Evolutionary conservation across 2,329 filamentous ascomycete species (phyloP).

Genomic region (Aspergillus sp.): DNA sequence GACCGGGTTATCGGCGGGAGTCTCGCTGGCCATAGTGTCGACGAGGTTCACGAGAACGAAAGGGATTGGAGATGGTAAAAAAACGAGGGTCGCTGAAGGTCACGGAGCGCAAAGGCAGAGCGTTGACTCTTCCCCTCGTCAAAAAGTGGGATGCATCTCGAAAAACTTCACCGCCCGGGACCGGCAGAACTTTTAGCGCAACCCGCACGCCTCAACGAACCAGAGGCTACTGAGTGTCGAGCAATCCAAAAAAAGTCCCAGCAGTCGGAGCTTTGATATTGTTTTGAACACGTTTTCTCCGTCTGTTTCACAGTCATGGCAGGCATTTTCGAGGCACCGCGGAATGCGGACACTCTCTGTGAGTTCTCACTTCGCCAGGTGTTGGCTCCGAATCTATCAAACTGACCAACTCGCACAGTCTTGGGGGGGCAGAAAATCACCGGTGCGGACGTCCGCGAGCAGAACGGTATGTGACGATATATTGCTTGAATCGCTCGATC

Average conservation of each 20-base stretch:
- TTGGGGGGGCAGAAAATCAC: slow-evolving; percentile 96
- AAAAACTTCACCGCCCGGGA: slow-evolving; percentile 31
- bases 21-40: slow-evolving; percentile 27
- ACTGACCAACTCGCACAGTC: slow-evolving; percentile 49
- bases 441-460: slow-evolving; percentile 90
- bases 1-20: slow-evolving; percentile 20
- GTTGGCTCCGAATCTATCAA: slow-evolving; percentile 3
- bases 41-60: slow-evolving; percentile 10
- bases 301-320: slow-evolving; percentile 56
- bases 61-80: slow-evolving; percentile 9
- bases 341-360: slow-evolving; percentile 87
- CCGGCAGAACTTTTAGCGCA: slow-evolving; percentile 39
- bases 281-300: slow-evolving; percentile 17
- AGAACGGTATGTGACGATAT: slow-evolving; percentile 64
- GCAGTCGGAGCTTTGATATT: slow-evolving; percentile 21
- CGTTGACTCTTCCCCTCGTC: slow-evolving; percentile 18
- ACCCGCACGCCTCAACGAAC: slow-evolving; percentile 5
- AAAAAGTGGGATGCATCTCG: slow-evolving; percentile 34
- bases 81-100: not conserved
- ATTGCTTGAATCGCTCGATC: slow-evolving; percentile 4
- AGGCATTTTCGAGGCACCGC: slow-evolving; percentile 90
- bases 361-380: slow-evolving; percentile 22
- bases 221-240: not conserved
- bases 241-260: slow-evolving; percentile 12
- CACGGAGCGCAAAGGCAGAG: slow-evolving; percentile 7